Conservation (phyloP, 2,329 filamentous ascomycete genomes). For the Grosmannia huntii region DNA sequence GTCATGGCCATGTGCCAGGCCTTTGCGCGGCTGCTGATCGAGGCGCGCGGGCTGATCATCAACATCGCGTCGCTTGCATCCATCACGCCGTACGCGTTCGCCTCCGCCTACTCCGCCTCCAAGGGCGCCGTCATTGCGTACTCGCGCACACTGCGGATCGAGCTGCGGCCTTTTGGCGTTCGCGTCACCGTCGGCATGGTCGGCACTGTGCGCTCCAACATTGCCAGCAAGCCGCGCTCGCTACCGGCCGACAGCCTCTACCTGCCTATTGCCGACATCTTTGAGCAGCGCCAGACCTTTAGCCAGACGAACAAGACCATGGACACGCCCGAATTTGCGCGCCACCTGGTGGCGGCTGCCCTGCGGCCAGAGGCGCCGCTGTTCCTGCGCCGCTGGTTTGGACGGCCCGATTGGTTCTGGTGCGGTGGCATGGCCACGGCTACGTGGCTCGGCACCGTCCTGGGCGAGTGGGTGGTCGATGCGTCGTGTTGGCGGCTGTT, state of each 20-base stretch:
- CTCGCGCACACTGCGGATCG: conserved; percentile 39
- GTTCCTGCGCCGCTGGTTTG: conserved; percentile 23
- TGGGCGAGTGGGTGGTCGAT: conserved; percentile 27
- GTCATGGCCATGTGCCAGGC: conserved; percentile 42
- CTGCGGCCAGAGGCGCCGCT: conserved; percentile 22
- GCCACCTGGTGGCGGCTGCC: conserved; percentile 27
- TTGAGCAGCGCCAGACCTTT: conserved; percentile 31
- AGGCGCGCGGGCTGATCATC: conserved; percentile 36
- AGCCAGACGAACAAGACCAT: conserved; percentile 35
- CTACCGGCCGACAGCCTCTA: conserved; percentile 36
- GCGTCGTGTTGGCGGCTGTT: conserved; percentile 21
- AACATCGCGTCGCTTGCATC: conserved; percentile 42
- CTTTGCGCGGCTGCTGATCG: conserved; percentile 36
- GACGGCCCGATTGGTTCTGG: conserved; percentile 30
- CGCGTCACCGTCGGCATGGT: conserved; percentile 45
- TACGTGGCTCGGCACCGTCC: conserved; percentile 18
- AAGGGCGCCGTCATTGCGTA: conserved; percentile 42
- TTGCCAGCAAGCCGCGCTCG: conserved; percentile 26
- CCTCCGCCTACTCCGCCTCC: conserved; percentile 38
- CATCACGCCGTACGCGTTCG: conserved; percentile 39
- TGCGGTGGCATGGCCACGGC: conserved; percentile 20
- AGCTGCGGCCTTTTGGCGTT: conserved; percentile 40
- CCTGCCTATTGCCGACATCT: conserved; percentile 29
- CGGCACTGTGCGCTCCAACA: conserved; percentile 39
- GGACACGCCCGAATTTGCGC: conserved; percentile 30